Base-by-base conservation (phyloP, 768 basidiomycete genomes). In the Candolleomyces efflorescens region DNA sequence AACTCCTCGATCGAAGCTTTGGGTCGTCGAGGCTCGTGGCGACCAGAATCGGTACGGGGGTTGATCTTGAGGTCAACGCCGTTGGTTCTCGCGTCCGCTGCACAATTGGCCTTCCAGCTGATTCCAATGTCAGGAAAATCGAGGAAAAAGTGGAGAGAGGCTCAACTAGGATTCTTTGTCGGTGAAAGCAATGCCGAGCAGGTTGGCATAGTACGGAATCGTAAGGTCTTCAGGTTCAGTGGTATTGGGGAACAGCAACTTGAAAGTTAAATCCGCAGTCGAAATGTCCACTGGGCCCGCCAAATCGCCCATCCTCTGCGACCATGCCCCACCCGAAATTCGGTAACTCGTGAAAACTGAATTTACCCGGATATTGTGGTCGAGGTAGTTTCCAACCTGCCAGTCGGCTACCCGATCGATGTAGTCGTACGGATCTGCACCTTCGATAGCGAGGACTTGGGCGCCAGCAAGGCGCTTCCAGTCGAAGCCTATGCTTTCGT, bases 391-490 rank as follows among this genome's bases (percentile, higher is more conserved):
- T 3, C 86, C 84, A 4, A 81, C 80, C n/a, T 82, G 78, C 3
- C 81, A 84, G 39, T 68, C 67, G 2, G 86, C 85, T 49, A 86
- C 79, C 23, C 73, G 65, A 64, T 84, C 80, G 45, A 83, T 78
- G 62, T 86, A 86, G 38, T 68, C 71, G 60, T 78, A 85, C 10
- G 84, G 74, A 54, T 78, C 73, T 60, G 75, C 64, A 27, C 82
- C 84, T 56, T 80, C 79, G 56, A 87, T 85, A 37, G 72, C 62
- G 22, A 85, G 63, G 9, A 88, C 76, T 53, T 73, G 73, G 13
- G 85, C 85, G 9, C 85, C 85, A 24, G 83, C 84, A 27, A 86
- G 79, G 3, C 82, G 78, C 63, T 78, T 67, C 80, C 80, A 86
- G 71, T 86, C 69, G 63, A 86, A 85, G 1, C 70, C 69, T 32